Evolutionary conservation across 257 asterid genomes (phyloP).

Genomic region (Anisodus tanguticus): DNA sequence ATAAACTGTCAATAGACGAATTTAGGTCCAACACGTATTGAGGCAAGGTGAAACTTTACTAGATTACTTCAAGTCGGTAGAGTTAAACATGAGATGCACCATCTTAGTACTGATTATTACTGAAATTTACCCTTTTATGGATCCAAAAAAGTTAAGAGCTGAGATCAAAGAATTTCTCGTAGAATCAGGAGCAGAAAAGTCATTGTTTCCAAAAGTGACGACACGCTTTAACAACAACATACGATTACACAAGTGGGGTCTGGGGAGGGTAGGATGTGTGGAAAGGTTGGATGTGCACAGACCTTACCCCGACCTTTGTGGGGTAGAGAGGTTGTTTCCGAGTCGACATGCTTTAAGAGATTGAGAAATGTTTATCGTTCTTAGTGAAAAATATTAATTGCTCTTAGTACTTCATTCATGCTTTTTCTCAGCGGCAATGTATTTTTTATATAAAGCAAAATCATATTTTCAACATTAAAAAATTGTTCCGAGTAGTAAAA

Average conservation of each 20-base stretch:
- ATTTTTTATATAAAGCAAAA: too few relatives aligned
- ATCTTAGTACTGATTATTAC: not conserved
- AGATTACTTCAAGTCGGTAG: not conserved
- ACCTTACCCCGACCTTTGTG: too few relatives aligned
- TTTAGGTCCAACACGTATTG: conserved; percentile 13
- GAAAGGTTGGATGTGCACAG: too few relatives aligned
- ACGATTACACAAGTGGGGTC: too few relatives aligned
- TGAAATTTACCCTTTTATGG: conserved; percentile 1
- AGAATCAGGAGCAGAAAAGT: not conserved
- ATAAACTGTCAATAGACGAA: conserved; percentile 68
- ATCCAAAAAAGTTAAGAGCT: not conserved
- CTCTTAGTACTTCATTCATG: too few relatives aligned
- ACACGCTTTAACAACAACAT: not conserved
- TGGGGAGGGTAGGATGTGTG: too few relatives aligned
- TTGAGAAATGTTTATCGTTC: not conserved
- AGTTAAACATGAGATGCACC: conserved; percentile 21
- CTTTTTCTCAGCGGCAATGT: too few relatives aligned
- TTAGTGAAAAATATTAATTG: too few relatives aligned
- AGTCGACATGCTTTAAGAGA: not conserved
- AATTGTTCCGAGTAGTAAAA: not conserved
- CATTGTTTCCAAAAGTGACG: not conserved
- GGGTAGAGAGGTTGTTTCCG: too few relatives aligned
- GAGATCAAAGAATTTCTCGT: not conserved
- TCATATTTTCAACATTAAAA: too few relatives aligned
- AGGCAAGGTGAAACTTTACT: conserved; percentile 13